phyloP scores from a whole-genome alignment of 441 rosid species.

The Manihot esculenta region DNA sequence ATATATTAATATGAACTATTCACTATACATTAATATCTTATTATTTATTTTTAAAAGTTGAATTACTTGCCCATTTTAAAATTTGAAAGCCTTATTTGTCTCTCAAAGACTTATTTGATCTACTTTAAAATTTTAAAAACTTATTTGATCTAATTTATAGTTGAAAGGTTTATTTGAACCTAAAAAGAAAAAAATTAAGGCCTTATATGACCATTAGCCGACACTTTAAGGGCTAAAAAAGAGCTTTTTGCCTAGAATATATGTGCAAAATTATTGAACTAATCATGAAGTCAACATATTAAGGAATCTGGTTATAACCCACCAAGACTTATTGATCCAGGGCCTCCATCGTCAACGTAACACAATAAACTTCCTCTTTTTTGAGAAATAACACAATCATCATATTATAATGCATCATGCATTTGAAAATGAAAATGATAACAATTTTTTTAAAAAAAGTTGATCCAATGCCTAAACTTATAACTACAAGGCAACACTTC shows the following conservation, averaged over 20 bases:
- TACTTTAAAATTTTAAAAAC: too few species aligned
- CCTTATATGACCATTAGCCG: too few species aligned
- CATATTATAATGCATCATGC: background rate
- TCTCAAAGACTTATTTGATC: too few species aligned
- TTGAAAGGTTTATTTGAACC: too few species aligned
- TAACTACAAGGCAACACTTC: background rate
- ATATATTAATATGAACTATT: background rate
- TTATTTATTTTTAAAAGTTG: too few species aligned
- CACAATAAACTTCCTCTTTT: background rate
- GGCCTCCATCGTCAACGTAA: background rate
- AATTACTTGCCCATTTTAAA: too few species aligned
- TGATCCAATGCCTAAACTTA: constrained; percentile 4
- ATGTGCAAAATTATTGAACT: background rate
- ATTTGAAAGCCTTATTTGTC: too few species aligned
- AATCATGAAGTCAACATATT: background rate
- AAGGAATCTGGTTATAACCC: background rate
- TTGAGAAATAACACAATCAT: too few species aligned
- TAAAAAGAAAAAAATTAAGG: too few species aligned
- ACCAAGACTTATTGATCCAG: background rate
- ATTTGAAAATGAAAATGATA: background rate
- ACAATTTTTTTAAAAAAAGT: background rate
- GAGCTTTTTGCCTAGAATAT: too few species aligned
- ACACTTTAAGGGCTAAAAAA: too few species aligned
- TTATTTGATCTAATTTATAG: too few species aligned
- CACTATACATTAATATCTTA: background rate